Evolutionary conservation across 495 filamentous ascomycete genomes (phyloP).

Genomic region (Lentithecium fluviatile): DNA sequence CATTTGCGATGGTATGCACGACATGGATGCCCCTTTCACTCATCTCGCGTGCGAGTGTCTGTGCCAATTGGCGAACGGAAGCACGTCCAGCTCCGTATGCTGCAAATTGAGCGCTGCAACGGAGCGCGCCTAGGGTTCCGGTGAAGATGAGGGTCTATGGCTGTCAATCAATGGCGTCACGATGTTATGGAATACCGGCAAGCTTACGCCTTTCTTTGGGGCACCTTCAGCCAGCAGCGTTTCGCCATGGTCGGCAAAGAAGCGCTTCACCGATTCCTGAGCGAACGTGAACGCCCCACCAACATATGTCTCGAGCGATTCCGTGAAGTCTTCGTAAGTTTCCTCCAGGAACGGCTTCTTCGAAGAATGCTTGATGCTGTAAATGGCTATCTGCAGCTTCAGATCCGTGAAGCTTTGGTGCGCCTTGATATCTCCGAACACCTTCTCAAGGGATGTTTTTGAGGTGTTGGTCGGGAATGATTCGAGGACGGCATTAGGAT

Average conservation of each 20-base stretch:
- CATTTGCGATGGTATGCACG: slow-evolving; percentile 51
- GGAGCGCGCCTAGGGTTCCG: slow-evolving; percentile 49
- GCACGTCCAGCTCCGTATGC: slow-evolving; percentile 50
- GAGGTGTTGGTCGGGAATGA: slow-evolving; percentile 50
- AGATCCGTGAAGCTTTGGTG: slow-evolving; percentile 47
- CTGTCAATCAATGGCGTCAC: not conserved
- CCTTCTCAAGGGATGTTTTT: slow-evolving; percentile 40
- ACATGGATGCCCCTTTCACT: slow-evolving; percentile 50
- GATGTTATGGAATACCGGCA: not conserved
- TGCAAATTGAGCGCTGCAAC: slow-evolving; percentile 48
- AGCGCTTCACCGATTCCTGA: slow-evolving; percentile 46
- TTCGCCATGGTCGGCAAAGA: slow-evolving; percentile 49
- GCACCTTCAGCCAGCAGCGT: slow-evolving; percentile 41
- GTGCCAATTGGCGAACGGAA: slow-evolving; percentile 47
- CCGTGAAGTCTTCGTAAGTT: slow-evolving; percentile 47
- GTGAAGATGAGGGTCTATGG: slow-evolving; percentile 49
- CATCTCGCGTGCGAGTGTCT: slow-evolving; percentile 51
- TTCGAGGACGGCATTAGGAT: slow-evolving; percentile 45
- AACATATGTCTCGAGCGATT: slow-evolving; percentile 46
- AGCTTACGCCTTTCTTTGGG: slow-evolving; percentile 46
- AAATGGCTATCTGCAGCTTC: slow-evolving; percentile 48
- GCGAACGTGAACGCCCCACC: slow-evolving; percentile 52
- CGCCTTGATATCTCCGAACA: slow-evolving; percentile 46
- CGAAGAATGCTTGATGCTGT: slow-evolving; percentile 48
- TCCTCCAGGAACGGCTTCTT: slow-evolving; percentile 52